Conservation (phyloP, 2,329 filamentous ascomycete genomes). For the Emmonsiellopsis sp. region DNA sequence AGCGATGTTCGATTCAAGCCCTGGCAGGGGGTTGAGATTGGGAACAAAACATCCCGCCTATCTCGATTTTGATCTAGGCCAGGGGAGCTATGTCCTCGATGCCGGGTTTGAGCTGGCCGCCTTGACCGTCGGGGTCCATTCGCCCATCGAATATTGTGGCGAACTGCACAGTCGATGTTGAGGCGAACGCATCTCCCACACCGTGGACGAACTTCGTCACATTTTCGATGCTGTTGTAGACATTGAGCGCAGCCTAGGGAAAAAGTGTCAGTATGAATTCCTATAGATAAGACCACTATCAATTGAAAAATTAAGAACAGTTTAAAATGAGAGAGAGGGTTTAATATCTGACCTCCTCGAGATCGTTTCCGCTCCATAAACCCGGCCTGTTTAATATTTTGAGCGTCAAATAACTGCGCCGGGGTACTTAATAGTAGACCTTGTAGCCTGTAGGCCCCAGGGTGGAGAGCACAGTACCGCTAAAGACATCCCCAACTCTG, state of each 20-base stretch:
- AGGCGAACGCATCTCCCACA: neutral
- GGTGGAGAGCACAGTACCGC: no score
- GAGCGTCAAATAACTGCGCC: no score
- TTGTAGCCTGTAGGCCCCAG: no score
- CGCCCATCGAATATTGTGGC: neutral
- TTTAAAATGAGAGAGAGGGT: neutral
- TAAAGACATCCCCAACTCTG: no score
- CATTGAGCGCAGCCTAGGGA: neutral
- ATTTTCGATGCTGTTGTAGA: conserved; percentile 2
- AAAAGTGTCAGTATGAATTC: neutral
- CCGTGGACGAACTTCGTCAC: neutral
- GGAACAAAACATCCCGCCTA: neutral
- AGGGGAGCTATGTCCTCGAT: neutral
- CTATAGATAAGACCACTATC: neutral
- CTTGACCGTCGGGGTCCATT: neutral
- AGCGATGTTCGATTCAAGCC: no score
- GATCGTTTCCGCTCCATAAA: conserved; percentile 2
- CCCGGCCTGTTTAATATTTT: neutral
- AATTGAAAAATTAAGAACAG: neutral
- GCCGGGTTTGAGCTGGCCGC: neutral
- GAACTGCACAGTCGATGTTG: neutral
- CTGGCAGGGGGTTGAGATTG: no score
- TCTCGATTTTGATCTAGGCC: neutral
- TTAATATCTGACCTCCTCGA: conserved; percentile 1
- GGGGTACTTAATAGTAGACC: no score